Base-by-base conservation (phyloP, 306 rosid species). In the Sicyos baderoa region DNA sequence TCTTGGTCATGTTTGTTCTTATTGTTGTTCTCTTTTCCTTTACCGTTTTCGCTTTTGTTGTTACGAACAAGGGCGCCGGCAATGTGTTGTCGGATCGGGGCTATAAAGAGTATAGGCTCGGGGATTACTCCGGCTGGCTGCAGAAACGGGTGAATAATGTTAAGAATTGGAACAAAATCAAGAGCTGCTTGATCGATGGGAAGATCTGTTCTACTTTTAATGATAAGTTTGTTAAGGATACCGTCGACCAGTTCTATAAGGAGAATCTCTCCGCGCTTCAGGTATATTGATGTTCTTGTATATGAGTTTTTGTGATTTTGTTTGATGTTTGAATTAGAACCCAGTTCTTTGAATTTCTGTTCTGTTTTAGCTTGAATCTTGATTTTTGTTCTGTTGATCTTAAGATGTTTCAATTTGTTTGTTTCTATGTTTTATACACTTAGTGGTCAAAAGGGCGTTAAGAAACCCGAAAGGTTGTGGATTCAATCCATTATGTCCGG, bases 91-190 rank as follows among this genome's bases (percentile, higher is more conserved):
- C 86, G 0, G 7, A 23, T 0, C 74, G 52, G 17, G 91, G 91
- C 2, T 84, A 81, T 10, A 80, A 86, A 56, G 88, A 86, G 73
- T 86, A 86, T 18, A 76, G 63, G 69, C 87, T 86, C 15, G 91
- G 88, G 7, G 91, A 83, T 74, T 86, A 86, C 72, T 86, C 91
- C 0, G 68, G 74, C 55, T 86, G 91, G 91, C 54, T 86, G 69
- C 91, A 86, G 74, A 79, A 78, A 49, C 79, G 82, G 58, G 91
- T 86, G 9, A 76, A 56, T 19, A 67, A 75, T 61, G 1, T 12
- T 0, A 66, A 80, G 0, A 76, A 71, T 9, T 86, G 91, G 91
- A 72, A 82, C 47, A 76, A 67, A 60, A 81, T 86, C 55, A 72
- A 23, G 81, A 82, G 86, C 50, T 86, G 91, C 37, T 70, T 86